Percentiles rank a stretch among this genome's conserved stretches.
Evolutionary conservation across 2,329 filamentous ascomycete genomes (phyloP).

Genomic region (Colletotrichum shisoi): DNA sequence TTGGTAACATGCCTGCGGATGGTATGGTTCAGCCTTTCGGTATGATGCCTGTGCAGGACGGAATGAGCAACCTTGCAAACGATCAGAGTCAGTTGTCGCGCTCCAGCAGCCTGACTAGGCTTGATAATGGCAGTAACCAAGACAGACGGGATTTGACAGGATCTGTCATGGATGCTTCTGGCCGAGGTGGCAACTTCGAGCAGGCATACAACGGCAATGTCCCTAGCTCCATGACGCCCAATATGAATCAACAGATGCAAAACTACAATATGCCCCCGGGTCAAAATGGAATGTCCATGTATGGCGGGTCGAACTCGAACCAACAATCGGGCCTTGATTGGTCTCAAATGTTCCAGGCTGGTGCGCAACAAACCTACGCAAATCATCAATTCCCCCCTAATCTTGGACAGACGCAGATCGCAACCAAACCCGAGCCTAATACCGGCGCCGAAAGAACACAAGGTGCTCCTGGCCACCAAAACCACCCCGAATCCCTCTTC

Average conservation of each 20-base stretch:
- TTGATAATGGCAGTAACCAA: constrained; percentile 63
- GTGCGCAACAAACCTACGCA: constrained; percentile 72
- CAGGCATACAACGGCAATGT: constrained; percentile 67
- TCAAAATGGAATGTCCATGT: constrained; percentile 71
- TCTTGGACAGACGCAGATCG: constrained; percentile 73
- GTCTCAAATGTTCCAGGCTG: constrained; percentile 80
- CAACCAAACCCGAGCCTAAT: constrained; percentile 72
- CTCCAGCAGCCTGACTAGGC: constrained; percentile 66
- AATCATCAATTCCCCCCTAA: constrained; percentile 68
- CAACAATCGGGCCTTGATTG: constrained; percentile 74
- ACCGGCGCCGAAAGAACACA: constrained; percentile 59
- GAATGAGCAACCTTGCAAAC: constrained; percentile 66
- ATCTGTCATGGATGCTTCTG: constrained; percentile 59
- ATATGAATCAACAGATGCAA: constrained; percentile 69
- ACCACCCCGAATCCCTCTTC: constrained; percentile 54
- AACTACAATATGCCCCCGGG: constrained; percentile 69
- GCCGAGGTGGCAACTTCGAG: constrained; percentile 53
- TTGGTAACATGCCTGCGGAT: constrained; percentile 66
- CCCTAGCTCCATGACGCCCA: constrained; percentile 67
- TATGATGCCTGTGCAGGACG: constrained; percentile 64
- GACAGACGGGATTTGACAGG: constrained; percentile 66
- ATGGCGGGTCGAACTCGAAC: constrained; percentile 66
- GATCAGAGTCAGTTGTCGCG: constrained; percentile 70
- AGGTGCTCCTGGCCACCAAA: constrained; percentile 52
- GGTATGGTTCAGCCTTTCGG: constrained; percentile 65